Percentiles rank a stretch among this genome's conserved stretches.
phyloP scores from a whole-genome alignment of 768 basidiomycete species.

The Pisolithus albus region DNA sequence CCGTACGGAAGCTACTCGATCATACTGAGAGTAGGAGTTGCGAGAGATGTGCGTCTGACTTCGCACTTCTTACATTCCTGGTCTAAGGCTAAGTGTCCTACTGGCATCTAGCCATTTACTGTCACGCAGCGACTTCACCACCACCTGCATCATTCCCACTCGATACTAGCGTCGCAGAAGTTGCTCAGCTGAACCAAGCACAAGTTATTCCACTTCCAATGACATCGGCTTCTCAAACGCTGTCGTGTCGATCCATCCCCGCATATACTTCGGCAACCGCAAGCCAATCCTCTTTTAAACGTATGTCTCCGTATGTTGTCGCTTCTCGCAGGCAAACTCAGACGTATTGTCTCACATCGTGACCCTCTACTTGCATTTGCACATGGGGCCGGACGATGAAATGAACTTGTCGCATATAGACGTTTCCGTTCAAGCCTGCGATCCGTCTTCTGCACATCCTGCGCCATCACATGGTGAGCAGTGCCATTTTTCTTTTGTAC shows the following conservation, averaged over 20 bases:
- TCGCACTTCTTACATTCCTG: background rate
- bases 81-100: background rate
- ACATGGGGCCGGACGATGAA: background rate
- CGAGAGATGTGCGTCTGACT: slow-evolving; percentile 7
- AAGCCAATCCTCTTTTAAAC: too few species aligned
- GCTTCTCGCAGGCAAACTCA: background rate
- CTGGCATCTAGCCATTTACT: background rate
- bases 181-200: background rate
- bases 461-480: background rate
- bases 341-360: background rate
- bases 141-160: background rate
- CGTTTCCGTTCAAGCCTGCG: slow-evolving; percentile 9
- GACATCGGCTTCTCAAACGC: background rate
- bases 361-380: background rate
- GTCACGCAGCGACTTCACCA: slow-evolving; percentile 1
- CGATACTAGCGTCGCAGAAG: background rate
- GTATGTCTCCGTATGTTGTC: background rate
- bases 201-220: background rate
- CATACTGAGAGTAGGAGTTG: slow-evolving; percentile 2
- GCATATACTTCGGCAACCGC: background rate
- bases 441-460: background rate
- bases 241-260: background rate
- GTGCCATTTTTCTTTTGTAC: background rate
- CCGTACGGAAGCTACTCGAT: slow-evolving; percentile 14
- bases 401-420: slow-evolving; percentile 1